Conservation (phyloP, 306 rosid species). For the Vachellia collinsii region DNA sequence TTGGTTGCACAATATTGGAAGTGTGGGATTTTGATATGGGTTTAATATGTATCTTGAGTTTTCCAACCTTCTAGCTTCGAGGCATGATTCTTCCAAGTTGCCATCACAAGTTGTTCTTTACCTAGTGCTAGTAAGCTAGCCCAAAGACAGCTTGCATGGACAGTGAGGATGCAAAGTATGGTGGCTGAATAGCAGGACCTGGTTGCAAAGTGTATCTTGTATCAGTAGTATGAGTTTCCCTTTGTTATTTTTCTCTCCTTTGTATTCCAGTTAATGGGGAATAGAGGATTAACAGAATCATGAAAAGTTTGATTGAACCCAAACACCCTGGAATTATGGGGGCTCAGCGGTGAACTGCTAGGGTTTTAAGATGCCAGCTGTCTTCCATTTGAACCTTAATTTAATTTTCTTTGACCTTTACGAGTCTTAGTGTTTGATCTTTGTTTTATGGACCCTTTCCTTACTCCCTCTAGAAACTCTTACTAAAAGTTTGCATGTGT, state of each 20-base stretch:
- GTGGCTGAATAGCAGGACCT: not conserved
- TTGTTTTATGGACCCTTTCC: not conserved
- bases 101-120: not conserved
- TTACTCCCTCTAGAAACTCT: not conserved
- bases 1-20: slow-evolving; percentile 6
- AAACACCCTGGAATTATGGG: not conserved
- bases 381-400: not conserved
- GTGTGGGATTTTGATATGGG: slow-evolving; percentile 10
- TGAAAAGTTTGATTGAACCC: not conserved
- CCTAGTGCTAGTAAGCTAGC: not conserved
- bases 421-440: not conserved
- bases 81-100: not conserved
- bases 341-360: not conserved
- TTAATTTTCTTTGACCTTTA: not conserved
- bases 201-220: not conserved
- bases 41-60: not conserved
- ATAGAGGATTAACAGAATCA: not conserved
- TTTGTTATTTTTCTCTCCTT: not conserved
- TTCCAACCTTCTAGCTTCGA: slow-evolving; percentile 1
- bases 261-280: not conserved
- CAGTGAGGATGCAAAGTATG: not conserved
- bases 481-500: not conserved
- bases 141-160: not conserved
- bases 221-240: not conserved
- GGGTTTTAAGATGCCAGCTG: not conserved